Conservation (phyloP, 2,329 filamentous ascomycete species). For the Aureobasidium sp. region DNA sequence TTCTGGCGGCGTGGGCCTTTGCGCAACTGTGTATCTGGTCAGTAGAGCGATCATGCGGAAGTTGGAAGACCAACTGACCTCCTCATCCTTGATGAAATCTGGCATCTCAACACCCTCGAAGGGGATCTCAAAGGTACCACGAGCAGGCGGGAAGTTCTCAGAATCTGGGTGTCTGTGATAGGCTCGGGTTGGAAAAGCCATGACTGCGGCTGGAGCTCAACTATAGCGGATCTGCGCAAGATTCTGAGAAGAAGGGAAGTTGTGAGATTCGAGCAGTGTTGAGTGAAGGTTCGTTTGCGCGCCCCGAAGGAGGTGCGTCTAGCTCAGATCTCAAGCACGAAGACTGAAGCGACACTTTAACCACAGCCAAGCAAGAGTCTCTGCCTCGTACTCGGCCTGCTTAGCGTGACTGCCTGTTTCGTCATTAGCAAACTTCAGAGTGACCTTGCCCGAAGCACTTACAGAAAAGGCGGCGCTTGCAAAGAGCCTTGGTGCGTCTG, state of each 20-base stretch:
- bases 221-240: background rate
- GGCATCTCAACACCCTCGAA: background rate
- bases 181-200: background rate
- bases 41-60: background rate
- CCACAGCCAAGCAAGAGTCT: background rate
- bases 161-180: background rate
- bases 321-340: background rate
- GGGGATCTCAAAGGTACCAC: background rate
- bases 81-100: too few relatives aligned
- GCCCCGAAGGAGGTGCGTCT: background rate
- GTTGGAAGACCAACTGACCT: background rate
- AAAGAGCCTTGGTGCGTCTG: background rate
- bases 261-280: background rate
- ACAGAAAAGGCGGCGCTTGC: background rate
- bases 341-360: background rate
- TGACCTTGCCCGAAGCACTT: background rate
- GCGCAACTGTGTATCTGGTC: background rate
- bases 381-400: background rate
- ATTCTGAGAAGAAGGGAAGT: background rate
- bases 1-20: background rate
- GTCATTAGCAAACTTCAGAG: background rate
- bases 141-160: background rate
- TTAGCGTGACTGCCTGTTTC: background rate
- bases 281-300: too few relatives aligned
- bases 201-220: background rate